Base-by-base conservation (phyloP, 306 rosid genomes). In the Cercis canadensis region DNA sequence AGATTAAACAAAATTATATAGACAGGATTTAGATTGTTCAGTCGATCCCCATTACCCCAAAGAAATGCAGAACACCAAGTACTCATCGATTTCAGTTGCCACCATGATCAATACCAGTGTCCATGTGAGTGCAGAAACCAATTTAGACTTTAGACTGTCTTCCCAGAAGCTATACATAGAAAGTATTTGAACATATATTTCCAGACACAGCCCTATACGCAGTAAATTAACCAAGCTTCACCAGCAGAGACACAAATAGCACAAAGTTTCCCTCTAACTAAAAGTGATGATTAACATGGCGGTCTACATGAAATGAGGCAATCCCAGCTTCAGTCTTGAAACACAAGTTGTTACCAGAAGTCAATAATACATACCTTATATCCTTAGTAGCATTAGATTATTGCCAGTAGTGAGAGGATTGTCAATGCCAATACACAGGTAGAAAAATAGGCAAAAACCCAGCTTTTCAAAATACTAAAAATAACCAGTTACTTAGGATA, bases 161-260 rank as follows among this genome's bases (percentile, higher is more conserved):
- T 62, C 51, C 60, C n/a, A 16, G 40, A 73, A 34, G 54, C 68
- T 43, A 43, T 62, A 34, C 6, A 34, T 57, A 32, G 60, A 52
- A 61, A 69, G 59, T 39, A 45, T 11, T 18, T 11, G n/a, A 7
- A 54, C 64, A n/a, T 18, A 44, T 14, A 24, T 24, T 24, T 43
- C 69, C 34, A 56, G 72, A 72, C 15, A 58, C 44, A 65, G 3
- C 29, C 29, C 29, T 24, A 24, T 1, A 24, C 1, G 29, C 29
- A 24, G 29, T 24, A 24, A 24, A 24, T 24, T n/a, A n/a, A n/a
- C n/a, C n/a, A n/a, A n/a, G n/a, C n/a, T n/a, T n/a, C n/a, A n/a
- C n/a, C n/a, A n/a, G n/a, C n/a, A n/a, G n/a, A n/a, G n/a, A n/a
- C n/a, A n/a, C n/a, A n/a, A n/a, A n/a, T n/a, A n/a, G n/a, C n/a